Base-by-base conservation (phyloP, 176 grass and related monocot genomes). In the Carex parvula region DNA sequence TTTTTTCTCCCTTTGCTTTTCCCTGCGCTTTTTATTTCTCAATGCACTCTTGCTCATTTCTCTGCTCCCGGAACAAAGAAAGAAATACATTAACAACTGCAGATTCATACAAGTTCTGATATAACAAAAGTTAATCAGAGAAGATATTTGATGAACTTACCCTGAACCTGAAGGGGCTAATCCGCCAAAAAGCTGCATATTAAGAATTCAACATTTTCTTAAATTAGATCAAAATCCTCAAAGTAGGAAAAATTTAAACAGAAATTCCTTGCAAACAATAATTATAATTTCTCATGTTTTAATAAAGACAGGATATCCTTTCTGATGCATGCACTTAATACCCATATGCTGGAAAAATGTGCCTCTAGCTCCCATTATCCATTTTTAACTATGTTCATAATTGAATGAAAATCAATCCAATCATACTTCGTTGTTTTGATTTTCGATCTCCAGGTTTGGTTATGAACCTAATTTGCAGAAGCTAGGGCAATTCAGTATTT, bases 41-140 rank as follows among this genome's bases (percentile, higher is more conserved):
- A 94, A 87, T 72, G 96, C 96, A 89, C 60, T 99, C 84, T 99
- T 99, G 91, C 96, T 99, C 88, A 89, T 95, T 85, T 99, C 90
- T 77, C 92, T 91, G 84, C 79, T 81, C 32, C 22, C 58, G 15
- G 62, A 30, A 59, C 16, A 85, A 82, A 24, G 60, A 24, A 60
- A 60, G 1, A 6, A 52, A 35, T 10, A 4, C 22, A 60, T 66
- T 65, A 72, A 18, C 17, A 73, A 64, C 44, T 20, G 24, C 6
- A 32, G 1, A n/a, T n/a, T n/a, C n/a, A n/a, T 77, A 32, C 0
- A 26, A 85, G 55, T 62, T 74, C 4, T n/a, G 20, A 85, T 62
- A 80, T 59, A 26, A 61, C 41, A 85, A 41, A 24, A 84, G 11
- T 39, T 9, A 56, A 56, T 60, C 4, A 71, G 14, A 70, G 13